phyloP scores from a whole-genome alignment of 441 rosid species.

The Pelargonium fulgidum region DNA sequence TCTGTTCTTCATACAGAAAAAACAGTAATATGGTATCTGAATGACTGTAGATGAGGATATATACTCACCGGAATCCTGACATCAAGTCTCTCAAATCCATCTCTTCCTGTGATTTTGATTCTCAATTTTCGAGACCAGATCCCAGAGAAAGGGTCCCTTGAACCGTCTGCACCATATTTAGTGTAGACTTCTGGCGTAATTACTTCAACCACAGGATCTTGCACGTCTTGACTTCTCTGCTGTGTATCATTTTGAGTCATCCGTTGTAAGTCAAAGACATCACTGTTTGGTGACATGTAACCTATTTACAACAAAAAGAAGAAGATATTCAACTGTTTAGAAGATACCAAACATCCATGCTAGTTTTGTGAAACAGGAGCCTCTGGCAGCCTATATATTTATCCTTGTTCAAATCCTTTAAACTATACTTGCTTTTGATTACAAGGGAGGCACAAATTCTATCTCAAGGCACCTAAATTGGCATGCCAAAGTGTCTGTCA shows the following conservation, averaged over 20 bases:
- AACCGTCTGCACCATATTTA: constrained; percentile 51
- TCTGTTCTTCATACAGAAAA: neutral
- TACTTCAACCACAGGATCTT: constrained; percentile 72
- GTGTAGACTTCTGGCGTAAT: constrained; percentile 62
- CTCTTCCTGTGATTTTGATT: constrained; percentile 71
- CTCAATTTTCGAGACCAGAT: constrained; percentile 83
- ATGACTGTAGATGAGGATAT: constrained; percentile 11
- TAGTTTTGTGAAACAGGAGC: neutral
- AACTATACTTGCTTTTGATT: neutral
- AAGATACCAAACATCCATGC: neutral
- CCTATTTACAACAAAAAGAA: constrained; percentile 22
- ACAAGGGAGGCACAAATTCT: neutral
- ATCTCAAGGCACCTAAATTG: neutral
- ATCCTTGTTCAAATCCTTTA: neutral
- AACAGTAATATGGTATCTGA: neutral
- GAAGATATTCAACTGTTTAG: neutral
- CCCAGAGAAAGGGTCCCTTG: constrained; percentile 60
- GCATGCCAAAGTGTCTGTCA: neutral
- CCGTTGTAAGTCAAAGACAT: constrained; percentile 39
- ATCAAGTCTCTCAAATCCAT: constrained; percentile 81
- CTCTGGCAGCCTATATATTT: neutral
- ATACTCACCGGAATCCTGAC: constrained; percentile 77
- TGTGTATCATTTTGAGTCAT: constrained; percentile 45
- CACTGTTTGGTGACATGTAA: constrained; percentile 43
- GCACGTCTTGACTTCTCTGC: constrained; percentile 38